Evolutionary conservation across 306 rosid genomes (phyloP).

Genomic region (Lotus japonicus): DNA sequence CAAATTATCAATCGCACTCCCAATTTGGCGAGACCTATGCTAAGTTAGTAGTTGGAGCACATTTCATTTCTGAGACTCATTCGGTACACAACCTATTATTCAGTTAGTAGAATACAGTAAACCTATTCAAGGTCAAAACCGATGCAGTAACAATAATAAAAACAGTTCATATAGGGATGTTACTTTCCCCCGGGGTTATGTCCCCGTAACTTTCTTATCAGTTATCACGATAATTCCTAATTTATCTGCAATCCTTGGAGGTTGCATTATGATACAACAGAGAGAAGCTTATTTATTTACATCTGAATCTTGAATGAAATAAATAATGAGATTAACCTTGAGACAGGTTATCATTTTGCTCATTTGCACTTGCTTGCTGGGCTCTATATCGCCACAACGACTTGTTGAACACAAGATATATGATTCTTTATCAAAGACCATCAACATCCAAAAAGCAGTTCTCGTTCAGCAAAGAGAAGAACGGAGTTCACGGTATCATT

Average conservation of each 20-base stretch:
- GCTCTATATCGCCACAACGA: conserved; percentile 13
- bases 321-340: conserved; percentile 25
- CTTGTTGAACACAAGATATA: conserved; percentile 29
- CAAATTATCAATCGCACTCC: too few species aligned
- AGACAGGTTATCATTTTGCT: conserved; percentile 25
- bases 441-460: conserved; percentile 29
- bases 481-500: conserved; percentile 23
- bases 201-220: conserved; percentile 26
- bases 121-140: conserved; percentile 21
- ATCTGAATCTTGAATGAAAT: conserved; percentile 20
- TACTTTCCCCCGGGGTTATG: conserved; percentile 24
- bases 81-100: conserved; percentile 21
- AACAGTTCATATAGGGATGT: conserved; percentile 6
- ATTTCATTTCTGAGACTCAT: too few species aligned
- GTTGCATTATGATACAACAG: conserved; percentile 35
- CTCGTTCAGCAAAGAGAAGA: conserved; percentile 32
- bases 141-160: neutral
- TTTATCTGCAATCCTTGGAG: conserved; percentile 27
- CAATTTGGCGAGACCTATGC: too few species aligned
- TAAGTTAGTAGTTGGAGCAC: too few species aligned
- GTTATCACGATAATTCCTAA: conserved; percentile 18
- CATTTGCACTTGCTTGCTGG: conserved; percentile 27
- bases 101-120: conserved; percentile 15
- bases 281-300: conserved; percentile 31
- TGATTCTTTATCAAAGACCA: conserved; percentile 27